Evolutionary conservation across 2,329 filamentous ascomycete genomes (phyloP), one percentile per base, ranked within the genome.

Genomic region (Sarocladium kiliense): DNA sequence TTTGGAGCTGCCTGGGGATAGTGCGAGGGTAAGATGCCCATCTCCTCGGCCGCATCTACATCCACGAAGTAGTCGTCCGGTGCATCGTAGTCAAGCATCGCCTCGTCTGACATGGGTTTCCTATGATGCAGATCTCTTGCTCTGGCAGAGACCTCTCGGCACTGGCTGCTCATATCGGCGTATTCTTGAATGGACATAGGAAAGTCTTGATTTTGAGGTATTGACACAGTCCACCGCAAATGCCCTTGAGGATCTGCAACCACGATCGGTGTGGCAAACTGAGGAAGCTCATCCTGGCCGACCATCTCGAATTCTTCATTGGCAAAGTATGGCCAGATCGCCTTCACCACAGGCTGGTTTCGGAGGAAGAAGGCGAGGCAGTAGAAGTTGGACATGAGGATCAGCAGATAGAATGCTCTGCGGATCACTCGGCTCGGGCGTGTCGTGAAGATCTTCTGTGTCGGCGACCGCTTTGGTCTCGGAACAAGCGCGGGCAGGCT

Each of bases 211-310:
- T 77, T 78, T 6, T 78, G 75, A 1, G 90, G 90, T 36, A 96
- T 91, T 1, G 84, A 91, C 11, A 95, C 81, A 0, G 90, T 94
- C 91, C 91, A 95, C 66, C 81, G 86, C 11, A 84, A 75, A 53
- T 77, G 79, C 2, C 87, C 87, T 44, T 77, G 74, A 25, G 75
- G 72, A 69, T 91, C 88, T 14, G 78, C 81, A 45, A 92, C 76
- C 5, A 89, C 78, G 19, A 94, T 77, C 0, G 89, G 87, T 0
- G 86, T 87, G 0, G 89, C 86, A 58, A 88, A 84, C 26, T 86
- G 78, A 0, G 89, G 88, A n/a, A 91, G 68, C 41, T 75, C 75
- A 58, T 84, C 79, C 58, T 83, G 83, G 36, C 78, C 81, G 7
- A 88, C 79, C 77, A 89, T 84, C 63, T 89, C 85, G 66, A 84